Evolutionary conservation across 371 early-diverging fungal species (phyloP).

Genomic region (Mucor lusitanicus): DNA sequence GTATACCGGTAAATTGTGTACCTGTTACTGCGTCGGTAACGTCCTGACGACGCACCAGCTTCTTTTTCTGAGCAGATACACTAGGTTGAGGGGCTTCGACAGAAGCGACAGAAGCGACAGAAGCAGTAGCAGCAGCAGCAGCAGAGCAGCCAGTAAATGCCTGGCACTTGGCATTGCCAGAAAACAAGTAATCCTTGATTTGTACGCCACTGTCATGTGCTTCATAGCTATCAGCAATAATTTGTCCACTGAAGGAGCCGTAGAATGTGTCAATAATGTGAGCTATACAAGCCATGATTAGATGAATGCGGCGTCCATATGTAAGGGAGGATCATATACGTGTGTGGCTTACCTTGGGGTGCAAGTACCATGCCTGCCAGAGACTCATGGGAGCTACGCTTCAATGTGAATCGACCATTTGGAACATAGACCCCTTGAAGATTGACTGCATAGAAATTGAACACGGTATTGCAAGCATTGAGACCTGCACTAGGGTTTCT

Average conservation of each 20-base stretch:
- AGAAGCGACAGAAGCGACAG: too few species aligned
- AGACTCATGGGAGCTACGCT: conserved; percentile 6
- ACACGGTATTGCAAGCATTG: conserved; percentile 13
- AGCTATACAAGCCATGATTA: not conserved
- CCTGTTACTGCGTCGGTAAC: not conserved
- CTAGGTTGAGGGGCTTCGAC: too few species aligned
- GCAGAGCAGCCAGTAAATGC: conserved; percentile 6
- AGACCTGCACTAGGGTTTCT: conserved; percentile 11
- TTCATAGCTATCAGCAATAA: conserved; percentile 18
- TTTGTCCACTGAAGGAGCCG: conserved; percentile 18
- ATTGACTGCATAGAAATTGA: conserved; percentile 17
- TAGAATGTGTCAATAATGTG: conserved; percentile 11
- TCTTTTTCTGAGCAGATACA: not conserved
- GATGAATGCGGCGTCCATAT: too few species aligned
- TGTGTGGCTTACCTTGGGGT: conserved; percentile 13
- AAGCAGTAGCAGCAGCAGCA: not conserved
- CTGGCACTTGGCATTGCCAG: conserved; percentile 9
- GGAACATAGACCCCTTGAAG: conserved; percentile 3
- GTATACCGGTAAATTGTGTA: not conserved
- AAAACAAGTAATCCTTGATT: conserved; percentile 12
- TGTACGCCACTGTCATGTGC: not conserved
- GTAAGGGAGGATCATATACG: too few species aligned
- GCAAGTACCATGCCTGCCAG: conserved; percentile 13
- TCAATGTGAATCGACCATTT: conserved; percentile 3
- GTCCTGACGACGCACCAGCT: not conserved